Base-by-base conservation (phyloP, 2,329 filamentous ascomycete genomes). In the Akanthomyces muscarius region DNA sequence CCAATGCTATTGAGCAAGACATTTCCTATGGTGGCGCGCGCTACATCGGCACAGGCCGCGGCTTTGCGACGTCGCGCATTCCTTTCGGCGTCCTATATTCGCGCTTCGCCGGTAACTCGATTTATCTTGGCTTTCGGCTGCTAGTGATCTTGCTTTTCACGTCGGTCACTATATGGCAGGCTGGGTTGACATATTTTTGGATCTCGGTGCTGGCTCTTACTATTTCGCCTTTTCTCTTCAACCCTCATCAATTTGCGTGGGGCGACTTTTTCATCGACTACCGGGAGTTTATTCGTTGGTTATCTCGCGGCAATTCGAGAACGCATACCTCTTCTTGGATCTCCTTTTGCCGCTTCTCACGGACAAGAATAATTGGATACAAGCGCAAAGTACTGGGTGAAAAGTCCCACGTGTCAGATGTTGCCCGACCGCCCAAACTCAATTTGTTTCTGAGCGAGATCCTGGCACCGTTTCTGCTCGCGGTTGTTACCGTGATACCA, bases 31-130 rank as follows among this genome's bases (percentile, higher is more conserved):
- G 95, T 75, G 95, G 95, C 80, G 95, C 95, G 66, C 88, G 95
- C 69, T 99, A 99, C 77, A 99, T 99, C 70, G 95, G 93, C 86
- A 99, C 95, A 53, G 95, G 95, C 73, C 94, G 95, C 92, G 95
- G 95, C 76, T 99, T 99, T 72, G 95, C 95, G 21, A 99, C 95
- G 47, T 94, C 95, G 28, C 93, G 95, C 73, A 98, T 99, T 78
- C 95, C 95, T 1, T 99, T 98, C 71, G 95, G 95, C 71, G 90
- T 99, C 28, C 80, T 99, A 42, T 99, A 96, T 81, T 98, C 95
- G 41, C 90, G 95, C 70, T 99, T 99, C 71, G 95, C 95, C 42
- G 92, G 91, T 21, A 95, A 95, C 3, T 97, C 95, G 1, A 97
- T 99, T 74, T 99, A 99, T 77, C 86, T 97, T 28, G 95, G 95